Conservation (phyloP, 1,284 basidiomycete species). For the Limonomyces culmigenus region DNA sequence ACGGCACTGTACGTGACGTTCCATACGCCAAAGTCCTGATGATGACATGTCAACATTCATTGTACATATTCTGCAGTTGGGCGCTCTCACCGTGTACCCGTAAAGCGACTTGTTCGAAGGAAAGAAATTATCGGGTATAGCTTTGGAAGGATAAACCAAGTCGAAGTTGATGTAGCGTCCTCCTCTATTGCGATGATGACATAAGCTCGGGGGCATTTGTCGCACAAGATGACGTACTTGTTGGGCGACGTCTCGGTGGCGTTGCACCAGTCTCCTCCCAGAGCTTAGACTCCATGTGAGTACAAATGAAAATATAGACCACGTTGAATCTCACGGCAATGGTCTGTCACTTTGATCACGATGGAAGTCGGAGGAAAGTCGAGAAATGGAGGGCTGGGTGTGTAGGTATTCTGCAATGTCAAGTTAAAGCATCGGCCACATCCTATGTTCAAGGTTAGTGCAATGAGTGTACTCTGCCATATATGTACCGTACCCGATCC, state of each 20-base stretch:
- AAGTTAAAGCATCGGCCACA: slow-evolving; percentile 67
- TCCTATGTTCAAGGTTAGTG: slow-evolving; percentile 10
- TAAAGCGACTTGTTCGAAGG: slow-evolving; percentile 46
- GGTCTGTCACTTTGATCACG: slow-evolving; percentile 56
- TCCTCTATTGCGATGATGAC: slow-evolving; percentile 23
- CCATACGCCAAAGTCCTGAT: slow-evolving; percentile 66
- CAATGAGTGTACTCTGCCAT: neutral
- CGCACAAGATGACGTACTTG: neutral
- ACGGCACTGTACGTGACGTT: slow-evolving; percentile 52
- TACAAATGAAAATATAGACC: slow-evolving; percentile 27
- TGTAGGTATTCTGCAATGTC: slow-evolving; percentile 51
- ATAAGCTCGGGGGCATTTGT: neutral
- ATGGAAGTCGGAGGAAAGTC: slow-evolving; percentile 43
- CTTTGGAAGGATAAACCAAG: slow-evolving; percentile 54
- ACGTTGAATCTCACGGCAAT: slow-evolving; percentile 37
- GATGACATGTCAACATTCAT: neutral
- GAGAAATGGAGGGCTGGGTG: slow-evolving; percentile 49
- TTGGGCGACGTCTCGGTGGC: neutral
- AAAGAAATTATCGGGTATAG: slow-evolving; percentile 54
- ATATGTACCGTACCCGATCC: slow-evolving; percentile 23
- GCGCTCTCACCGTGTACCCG: slow-evolving; percentile 26
- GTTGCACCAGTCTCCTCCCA: slow-evolving; percentile 1
- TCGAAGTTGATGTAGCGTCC: slow-evolving; percentile 61
- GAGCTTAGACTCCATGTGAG: neutral
- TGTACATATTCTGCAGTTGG: neutral